Conservation (phyloP, 169 alveolate genomes). For the Eimeria necatrix region DNA sequence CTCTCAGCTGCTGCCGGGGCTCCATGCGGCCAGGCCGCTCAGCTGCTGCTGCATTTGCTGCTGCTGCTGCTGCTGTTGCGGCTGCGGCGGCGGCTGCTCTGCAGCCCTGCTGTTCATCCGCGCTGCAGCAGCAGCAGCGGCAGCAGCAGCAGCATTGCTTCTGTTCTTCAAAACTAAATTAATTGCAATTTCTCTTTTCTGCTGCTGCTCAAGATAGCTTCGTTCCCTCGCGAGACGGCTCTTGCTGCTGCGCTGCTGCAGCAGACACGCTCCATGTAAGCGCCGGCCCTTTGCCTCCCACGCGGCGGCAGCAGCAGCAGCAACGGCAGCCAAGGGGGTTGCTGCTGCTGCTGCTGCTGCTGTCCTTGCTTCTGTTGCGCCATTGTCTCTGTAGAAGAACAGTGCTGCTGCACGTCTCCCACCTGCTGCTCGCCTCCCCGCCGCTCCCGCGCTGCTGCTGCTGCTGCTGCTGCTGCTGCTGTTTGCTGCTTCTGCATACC, state of each 20-base stretch:
- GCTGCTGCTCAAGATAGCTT: not conserved
- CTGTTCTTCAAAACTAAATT: too few relatives aligned
- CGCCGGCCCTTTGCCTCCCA: not conserved
- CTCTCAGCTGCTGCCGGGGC: too few relatives aligned
- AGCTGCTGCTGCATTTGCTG: not conserved
- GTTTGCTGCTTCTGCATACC: too few relatives aligned
- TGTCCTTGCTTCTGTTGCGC: too few relatives aligned
- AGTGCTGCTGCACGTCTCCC: too few relatives aligned
- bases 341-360: not conserved
- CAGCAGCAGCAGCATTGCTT: not conserved
- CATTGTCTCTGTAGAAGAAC: too few relatives aligned
- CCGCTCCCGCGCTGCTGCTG: too few relatives aligned
- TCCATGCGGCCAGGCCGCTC: not conserved
- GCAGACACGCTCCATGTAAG: not conserved
- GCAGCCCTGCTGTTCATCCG: not conserved
- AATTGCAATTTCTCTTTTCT: too few relatives aligned
- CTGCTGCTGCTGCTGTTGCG: not conserved
- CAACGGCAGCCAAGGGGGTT: not conserved
- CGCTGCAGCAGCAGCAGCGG: not conserved
- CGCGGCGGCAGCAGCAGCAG: constrained; percentile 12
- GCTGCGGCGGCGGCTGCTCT: not conserved
- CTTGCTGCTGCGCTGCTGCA: not conserved
- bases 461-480: too few relatives aligned
- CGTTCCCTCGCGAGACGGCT: not conserved
- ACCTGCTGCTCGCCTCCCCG: too few relatives aligned